Evolutionary conservation across 352 stramenopile genomes (phyloP).

Genomic region (Detonula confervacea): DNA sequence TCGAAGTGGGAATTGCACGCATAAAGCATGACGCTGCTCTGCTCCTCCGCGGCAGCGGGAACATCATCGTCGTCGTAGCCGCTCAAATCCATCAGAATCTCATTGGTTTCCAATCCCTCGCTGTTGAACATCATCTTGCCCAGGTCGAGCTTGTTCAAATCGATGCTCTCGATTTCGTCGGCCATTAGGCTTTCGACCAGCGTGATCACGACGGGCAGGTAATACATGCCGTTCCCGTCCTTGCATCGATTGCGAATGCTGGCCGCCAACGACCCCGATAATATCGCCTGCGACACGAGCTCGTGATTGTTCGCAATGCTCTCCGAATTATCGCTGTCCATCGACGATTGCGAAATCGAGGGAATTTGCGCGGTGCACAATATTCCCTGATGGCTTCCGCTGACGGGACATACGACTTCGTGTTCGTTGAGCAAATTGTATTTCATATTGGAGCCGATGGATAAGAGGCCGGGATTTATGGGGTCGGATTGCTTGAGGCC

Average conservation of each 20-base stretch:
- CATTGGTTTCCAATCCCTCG: conserved; percentile 42
- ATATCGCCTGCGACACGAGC: conserved; percentile 31
- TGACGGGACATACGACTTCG: conserved; percentile 41
- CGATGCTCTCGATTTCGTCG: conserved; percentile 5
- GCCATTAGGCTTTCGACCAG: neutral
- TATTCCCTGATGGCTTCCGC: conserved; percentile 25
- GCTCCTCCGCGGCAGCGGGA: neutral
- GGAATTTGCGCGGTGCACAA: conserved; percentile 13
- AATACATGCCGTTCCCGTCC: conserved; percentile 28
- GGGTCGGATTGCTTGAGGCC: conserved; percentile 8
- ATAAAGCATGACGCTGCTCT: conserved; percentile 20
- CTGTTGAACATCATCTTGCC: conserved; percentile 49
- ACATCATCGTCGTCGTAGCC: too few relatives aligned
- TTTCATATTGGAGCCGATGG: conserved; percentile 11
- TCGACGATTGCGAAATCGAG: neutral
- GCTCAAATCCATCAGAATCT: conserved; percentile 46
- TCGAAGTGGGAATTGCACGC: conserved; percentile 40
- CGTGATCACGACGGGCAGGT: conserved; percentile 23
- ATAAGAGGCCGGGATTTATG: neutral
- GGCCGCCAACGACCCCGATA: conserved; percentile 32
- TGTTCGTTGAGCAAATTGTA: conserved; percentile 32
- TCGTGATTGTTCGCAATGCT: conserved; percentile 38
- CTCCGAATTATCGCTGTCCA: conserved; percentile 10
- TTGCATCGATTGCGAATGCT: conserved; percentile 26
- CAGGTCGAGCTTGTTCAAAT: too few relatives aligned